These are phyloP conservation scores for Starmerella cellae DNA, from an alignment of 805 yeast species.

Conservation along the genomic window DNA sequence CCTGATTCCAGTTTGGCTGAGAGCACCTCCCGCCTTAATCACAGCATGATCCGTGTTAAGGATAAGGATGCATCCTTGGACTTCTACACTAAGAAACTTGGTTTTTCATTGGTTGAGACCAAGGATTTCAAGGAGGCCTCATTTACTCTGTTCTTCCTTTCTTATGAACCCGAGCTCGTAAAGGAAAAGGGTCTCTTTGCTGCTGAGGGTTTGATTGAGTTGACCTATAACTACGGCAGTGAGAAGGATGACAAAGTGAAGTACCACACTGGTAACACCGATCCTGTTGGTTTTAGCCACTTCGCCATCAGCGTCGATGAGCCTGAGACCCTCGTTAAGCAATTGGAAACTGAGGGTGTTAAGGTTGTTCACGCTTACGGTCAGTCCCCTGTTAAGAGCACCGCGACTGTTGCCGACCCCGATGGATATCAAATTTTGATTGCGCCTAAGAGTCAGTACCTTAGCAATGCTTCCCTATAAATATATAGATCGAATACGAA, in stretches of 20 bases:
- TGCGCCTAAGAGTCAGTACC: slow-evolving; percentile 32
- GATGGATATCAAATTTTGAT: slow-evolving; percentile 82
- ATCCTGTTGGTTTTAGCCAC: slow-evolving; percentile 78
- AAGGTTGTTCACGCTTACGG: slow-evolving; percentile 33
- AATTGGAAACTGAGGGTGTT: slow-evolving; percentile 36
- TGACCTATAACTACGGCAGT: slow-evolving; percentile 94
- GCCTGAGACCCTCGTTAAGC: slow-evolving; percentile 38
- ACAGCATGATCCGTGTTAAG: slow-evolving; percentile 83
- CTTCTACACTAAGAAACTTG: slow-evolving; percentile 68
- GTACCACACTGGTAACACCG: slow-evolving; percentile 74
- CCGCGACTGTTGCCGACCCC: slow-evolving; percentile 75
- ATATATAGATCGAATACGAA: neutral
- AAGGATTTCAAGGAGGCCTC: slow-evolving; percentile 51
- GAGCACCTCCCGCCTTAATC: slow-evolving; percentile 52
- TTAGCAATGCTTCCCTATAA: slow-evolving; percentile 6
- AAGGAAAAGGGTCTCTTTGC: slow-evolving; percentile 29
- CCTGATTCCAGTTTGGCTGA: slow-evolving; percentile 5
- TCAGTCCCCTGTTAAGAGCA: slow-evolving; percentile 40
- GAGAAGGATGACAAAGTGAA: slow-evolving; percentile 60
- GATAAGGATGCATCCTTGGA: slow-evolving; percentile 64
- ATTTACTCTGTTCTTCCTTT: slow-evolving; percentile 78
- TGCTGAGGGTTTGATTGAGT: slow-evolving; percentile 65
- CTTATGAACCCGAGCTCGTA: slow-evolving; percentile 41
- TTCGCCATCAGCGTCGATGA: slow-evolving; percentile 64
- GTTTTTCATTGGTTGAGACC: slow-evolving; percentile 58